Base-by-base conservation (phyloP, 179 eudicot species). In the Silene vulgaris region DNA sequence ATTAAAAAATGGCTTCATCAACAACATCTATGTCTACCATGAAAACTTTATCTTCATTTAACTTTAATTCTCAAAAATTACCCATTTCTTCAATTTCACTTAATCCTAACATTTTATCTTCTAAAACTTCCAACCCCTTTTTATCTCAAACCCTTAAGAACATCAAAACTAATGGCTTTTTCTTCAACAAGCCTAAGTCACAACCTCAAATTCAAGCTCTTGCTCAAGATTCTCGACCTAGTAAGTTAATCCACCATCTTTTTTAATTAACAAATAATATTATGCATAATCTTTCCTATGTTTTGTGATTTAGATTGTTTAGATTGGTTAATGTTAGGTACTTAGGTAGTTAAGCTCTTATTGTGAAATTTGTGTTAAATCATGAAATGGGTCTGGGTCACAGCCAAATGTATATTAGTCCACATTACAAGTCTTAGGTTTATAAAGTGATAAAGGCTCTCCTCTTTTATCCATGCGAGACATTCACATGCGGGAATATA, bases 31-130 rank as follows among this genome's bases (percentile, higher is more conserved):
- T 76, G 65, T 67, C 71, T 9, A 28, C 60, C 17, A 65, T 69
- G 54, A 76, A n/a, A 77, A 3, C 52, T 72, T 37, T 72, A 1
- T 73, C 83, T 11, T 76, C 77, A 66, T 61, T 76, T 16, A 80
- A 30, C 8, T 32, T 40, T 1, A 21, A 76, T 3, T 61, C 30
- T 26, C 63, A 48, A 12, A 80, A 73, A 21, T 4, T 48, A n/a
- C 64, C 73, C 28, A 28, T 40, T 43, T 50, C 60, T 60, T 65
- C 37, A 59, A 43, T 63, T 69, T 75, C 67, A 52, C 29, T 35
- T 75, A 45, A 40, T 14, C 72, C 61, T 32, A 32, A 37, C 1
- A 40, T 65, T 28, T 57, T 74, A 20, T 26, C 73, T 8, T 65
- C 76, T 0, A 72, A 72, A 57, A 17, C 28, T 19, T 1, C 37